These are phyloP conservation scores for Coniochaeta hoffmannii DNA, from an alignment of 2,329 filamentous ascomycete genomes.

Conservation along the genomic window DNA sequence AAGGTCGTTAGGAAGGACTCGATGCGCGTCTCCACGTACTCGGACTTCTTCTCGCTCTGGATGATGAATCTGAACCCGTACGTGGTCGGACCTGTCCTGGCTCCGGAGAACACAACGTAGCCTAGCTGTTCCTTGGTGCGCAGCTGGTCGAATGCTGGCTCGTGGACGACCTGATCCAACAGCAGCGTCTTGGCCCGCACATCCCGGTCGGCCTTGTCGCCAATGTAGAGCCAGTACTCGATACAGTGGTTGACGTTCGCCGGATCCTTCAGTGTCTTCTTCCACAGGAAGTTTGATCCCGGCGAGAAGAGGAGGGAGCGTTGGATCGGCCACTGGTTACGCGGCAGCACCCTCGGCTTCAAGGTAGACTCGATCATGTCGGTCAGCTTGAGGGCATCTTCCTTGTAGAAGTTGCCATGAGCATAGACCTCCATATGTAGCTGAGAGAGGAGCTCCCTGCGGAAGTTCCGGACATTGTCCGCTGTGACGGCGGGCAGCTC, in stretches of 20 bases:
- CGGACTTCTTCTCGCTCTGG: constrained; percentile 80
- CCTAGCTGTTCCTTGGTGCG: constrained; percentile 96
- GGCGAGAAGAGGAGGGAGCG: constrained; percentile 71
- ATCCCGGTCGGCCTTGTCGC: constrained; percentile 59
- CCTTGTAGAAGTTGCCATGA: constrained; percentile 90
- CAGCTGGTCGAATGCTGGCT: constrained; percentile 90
- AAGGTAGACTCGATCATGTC: constrained; percentile 74
- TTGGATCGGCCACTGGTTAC: constrained; percentile 70
- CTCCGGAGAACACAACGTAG: constrained; percentile 87
- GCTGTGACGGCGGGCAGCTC: constrained; percentile 70
- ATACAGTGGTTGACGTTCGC: constrained; percentile 86
- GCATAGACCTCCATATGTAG: constrained; percentile 81
- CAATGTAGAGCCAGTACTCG: constrained; percentile 68
- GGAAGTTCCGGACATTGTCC: constrained; percentile 69
- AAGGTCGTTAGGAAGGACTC: constrained; percentile 73
- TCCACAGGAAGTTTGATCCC: constrained; percentile 78
- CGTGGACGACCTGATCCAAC: constrained; percentile 82
- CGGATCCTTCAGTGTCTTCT: constrained; percentile 72
- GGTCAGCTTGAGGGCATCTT: constrained; percentile 81
- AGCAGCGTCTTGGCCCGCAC: constrained; percentile 72
- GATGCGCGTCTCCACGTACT: constrained; percentile 81
- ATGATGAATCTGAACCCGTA: constrained; percentile 85
- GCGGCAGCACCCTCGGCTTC: constrained; percentile 65
- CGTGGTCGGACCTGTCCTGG: constrained; percentile 64
- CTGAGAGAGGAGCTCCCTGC: constrained; percentile 72